Evolutionary conservation across 148 eudicot species (phyloP), one percentile per base, ranked within the genome.

Genomic region (Dianthus caryophyllus): DNA sequence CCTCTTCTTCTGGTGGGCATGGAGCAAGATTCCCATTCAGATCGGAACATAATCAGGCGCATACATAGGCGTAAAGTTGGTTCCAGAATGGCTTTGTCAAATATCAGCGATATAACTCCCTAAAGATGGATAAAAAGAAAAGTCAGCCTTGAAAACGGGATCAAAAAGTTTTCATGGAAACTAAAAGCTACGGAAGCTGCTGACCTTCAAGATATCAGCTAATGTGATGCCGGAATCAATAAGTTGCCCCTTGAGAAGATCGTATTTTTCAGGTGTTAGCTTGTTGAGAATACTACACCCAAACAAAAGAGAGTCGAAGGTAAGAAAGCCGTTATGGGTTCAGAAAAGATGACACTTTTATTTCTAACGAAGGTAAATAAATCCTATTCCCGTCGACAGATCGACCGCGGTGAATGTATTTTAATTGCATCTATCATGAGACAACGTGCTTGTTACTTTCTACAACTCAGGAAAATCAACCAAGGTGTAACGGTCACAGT

Each of bases 51-150:
- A 95, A 69, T 51, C 76, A 76, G 0, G 99, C 97, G 64, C 90
- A 95, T 96, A 95, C 90, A 47, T n/a, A 85, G 96, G 74, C 99
- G 89, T 71, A 90, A 95, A n/a, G 99, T 95, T 21, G 99, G 99
- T 77, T 95, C 99, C 66, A 90, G 79, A 13, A 95, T 91, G 30
- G 99, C 99, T 78, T 95, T 95, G 85, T 90, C 99, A 80, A 95
- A 95, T 75, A 95, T 88, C 83, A 95, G 83, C 10, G 85, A 71
- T 69, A 95, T 95, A 36, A 95, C 96, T 46, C 81, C 99, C 99
- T 95, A 82, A 54, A 76, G 49, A n/a, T n/a, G 22, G 16, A 20
- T n/a, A 67, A 46, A 72, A 69, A 57, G 25, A 79, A 65, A 77
- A 36, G 47, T 72, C 27, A 69, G 52, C 9, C 63, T 49, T 29